A percentile compares a stretch with the other conserved stretches of the same genome.
phyloP scores from a whole-genome alignment of 768 basidiomycete species.

The Leccinum disarticulatum region DNA sequence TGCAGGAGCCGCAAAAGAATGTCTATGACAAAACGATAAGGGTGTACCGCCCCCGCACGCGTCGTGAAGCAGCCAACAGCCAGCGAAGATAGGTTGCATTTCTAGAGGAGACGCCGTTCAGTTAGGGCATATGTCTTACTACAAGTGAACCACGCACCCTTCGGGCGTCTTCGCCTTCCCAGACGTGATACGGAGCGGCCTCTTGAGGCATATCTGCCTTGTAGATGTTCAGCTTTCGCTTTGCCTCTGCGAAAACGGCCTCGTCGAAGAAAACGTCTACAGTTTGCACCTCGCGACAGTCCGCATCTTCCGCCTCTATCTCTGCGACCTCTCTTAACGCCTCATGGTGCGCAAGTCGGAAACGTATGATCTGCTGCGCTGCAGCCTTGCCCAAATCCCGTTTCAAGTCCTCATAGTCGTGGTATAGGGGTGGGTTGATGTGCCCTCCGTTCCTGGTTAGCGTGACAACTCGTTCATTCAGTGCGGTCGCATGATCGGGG shows the following conservation, averaged over 20 bases:
- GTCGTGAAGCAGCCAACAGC: conserved; percentile 53
- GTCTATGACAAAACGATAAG: too few relatives aligned
- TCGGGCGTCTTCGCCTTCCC: conserved; percentile 35
- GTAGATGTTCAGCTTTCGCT: conserved; percentile 45
- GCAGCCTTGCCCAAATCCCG: conserved; percentile 35
- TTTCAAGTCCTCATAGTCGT: conserved; percentile 43
- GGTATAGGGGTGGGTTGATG: conserved; percentile 47
- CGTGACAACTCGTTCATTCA: not conserved
- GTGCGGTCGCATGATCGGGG: not conserved
- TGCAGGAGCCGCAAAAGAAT: too few relatives aligned
- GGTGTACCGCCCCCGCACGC: conserved; percentile 62
- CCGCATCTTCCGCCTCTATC: conserved; percentile 28
- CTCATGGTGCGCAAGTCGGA: conserved; percentile 40
- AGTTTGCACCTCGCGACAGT: conserved; percentile 33
- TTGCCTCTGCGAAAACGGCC: conserved; percentile 37
- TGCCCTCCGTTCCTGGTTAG: conserved; percentile 49
- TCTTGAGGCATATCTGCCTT: conserved; percentile 52
- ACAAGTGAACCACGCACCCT: conserved; percentile 28
- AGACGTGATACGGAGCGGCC: conserved; percentile 28
- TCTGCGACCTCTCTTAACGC: conserved; percentile 32
- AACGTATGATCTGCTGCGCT: conserved; percentile 41
- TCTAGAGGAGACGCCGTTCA: conserved; percentile 35
- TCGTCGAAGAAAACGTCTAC: conserved; percentile 37
- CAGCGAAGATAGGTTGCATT: conserved; percentile 45
- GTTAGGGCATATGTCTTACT: not conserved